Conservation (phyloP, 305 asterid species). For the Stenogyne calaminthoides region DNA sequence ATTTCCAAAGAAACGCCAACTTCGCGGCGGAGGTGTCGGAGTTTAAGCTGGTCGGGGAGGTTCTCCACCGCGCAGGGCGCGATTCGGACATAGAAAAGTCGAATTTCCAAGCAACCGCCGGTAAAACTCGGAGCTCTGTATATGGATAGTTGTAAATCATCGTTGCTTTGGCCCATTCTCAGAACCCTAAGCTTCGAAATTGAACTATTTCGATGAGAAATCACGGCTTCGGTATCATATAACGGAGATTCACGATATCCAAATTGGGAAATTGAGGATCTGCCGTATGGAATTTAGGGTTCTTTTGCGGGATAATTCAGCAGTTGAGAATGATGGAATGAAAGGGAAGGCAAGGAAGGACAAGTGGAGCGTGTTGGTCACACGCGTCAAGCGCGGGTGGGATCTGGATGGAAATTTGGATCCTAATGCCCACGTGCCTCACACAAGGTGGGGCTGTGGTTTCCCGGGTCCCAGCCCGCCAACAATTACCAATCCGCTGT, state of each 20-base stretch:
- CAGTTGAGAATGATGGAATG: conserved; percentile 11
- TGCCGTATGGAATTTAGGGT: conserved; percentile 29
- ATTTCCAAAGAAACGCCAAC: conserved; percentile 64
- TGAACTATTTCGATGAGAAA: neutral
- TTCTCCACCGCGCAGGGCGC: conserved; percentile 64
- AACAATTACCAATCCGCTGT: neutral
- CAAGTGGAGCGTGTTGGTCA: conserved; percentile 25
- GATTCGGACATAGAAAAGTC: conserved; percentile 71
- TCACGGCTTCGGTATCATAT: conserved; percentile 14
- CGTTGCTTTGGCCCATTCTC: conserved; percentile 51
- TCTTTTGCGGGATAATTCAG: conserved; percentile 23
- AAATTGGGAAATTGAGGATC: conserved; percentile 19
- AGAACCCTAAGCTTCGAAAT: conserved; percentile 30
- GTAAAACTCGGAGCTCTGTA: conserved; percentile 62
- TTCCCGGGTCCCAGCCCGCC: conserved; percentile 28
- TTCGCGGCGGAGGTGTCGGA: conserved; percentile 76
- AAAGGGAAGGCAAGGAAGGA: conserved; percentile 10
- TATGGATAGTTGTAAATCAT: conserved; percentile 55
- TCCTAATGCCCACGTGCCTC: conserved; percentile 31
- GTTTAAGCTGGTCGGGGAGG: conserved; percentile 63
- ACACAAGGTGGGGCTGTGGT: conserved; percentile 29
- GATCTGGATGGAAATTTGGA: conserved; percentile 20
- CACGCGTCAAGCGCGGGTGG: conserved; percentile 35
- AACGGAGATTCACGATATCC: conserved; percentile 1
- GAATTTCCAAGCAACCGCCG: conserved; percentile 76